Evolutionary conservation across 1,284 basidiomycete genomes (phyloP), one percentile per base, ranked within the genome.

Genomic region (Marasmius oreades): DNA sequence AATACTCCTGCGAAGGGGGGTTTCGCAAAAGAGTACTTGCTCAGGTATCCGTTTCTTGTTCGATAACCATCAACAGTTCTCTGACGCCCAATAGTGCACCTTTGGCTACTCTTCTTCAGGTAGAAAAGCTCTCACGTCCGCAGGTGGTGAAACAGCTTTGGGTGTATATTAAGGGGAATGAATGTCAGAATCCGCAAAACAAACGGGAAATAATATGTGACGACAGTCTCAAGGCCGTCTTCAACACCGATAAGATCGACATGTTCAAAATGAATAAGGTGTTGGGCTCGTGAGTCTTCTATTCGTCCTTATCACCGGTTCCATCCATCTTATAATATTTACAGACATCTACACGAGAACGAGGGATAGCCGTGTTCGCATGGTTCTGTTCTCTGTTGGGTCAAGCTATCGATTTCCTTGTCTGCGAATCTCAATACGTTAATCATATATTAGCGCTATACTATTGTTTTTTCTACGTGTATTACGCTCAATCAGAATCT

Each of bases 211-310:
- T 95, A 57, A 63, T 94, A 1, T 94, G 92, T 66, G 92, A 95
- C 69, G 74, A 77, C 28, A 77, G 73, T 39, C 70, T 94, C 63
- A 79, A 78, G 57, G 80, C 81, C 10, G 77, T 94, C 34, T 93
- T 94, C 70, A 81, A 80, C 58, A 80, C 82, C 18, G 86, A 91
- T 62, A 88, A 84, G 66, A 86, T 94, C 53, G 84, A 90, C 69
- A 92, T 92, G 90, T 92, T 93, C 74, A 82, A 77, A 64, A 93
- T 93, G 90, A 93, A 92, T 76, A 90, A 92, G 70, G 78, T 85
- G 39, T 72, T 92, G 56, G 85, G 88, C 70, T 75, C 84, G 90
- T 92, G 65, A 70, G 88, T 80, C 12, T n/a, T n/a, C 24, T 50
- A 12, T 31, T 37, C 24, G 20, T 20, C 39, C n/a, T 7, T n/a